Evolutionary conservation across 108 stramenopile species (phyloP), one percentile per base, ranked within the genome.

Genomic region (Aureococcus anophagefferens): DNA sequence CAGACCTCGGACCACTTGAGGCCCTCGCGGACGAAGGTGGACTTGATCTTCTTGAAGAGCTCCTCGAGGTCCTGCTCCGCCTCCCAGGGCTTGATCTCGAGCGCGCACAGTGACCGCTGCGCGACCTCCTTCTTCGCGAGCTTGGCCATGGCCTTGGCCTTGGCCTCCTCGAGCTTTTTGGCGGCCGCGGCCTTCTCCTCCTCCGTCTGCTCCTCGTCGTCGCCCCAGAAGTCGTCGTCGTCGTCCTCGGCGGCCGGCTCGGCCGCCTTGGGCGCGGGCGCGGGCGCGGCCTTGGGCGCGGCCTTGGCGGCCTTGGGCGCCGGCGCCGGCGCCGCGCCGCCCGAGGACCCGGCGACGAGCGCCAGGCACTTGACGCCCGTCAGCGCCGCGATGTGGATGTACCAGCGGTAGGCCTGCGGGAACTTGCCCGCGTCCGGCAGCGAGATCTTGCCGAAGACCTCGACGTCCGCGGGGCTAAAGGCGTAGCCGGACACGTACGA

Each of bases 71-170:
- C 85, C 46, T 81, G 78, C 34, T 86, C 85, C 36, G 83, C 77
- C 34, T 77, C 78, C 74, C 81, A 84, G 32, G 83, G 83, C 70
- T 83, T 87, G 75, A 87, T 79, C 68, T 87, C 83, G 35, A 87
- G 76, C 45, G 63, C 76, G 44, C 79, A 71, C 35, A 84, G 67
- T 28, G 83, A 83, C 32, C 82, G 79, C 71, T 81, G 83, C 29
- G 76, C 76, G 34, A 66, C 79, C 65, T 81, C 74, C 69, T 81
- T 84, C 31, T 33, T 40, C 21, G 37, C 67, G 33, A 76, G 69
- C 35, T 80, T 80, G 30, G 69, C 84, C 36, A 79, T 71, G 11
- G 79, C 84, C 74, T 85, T 80, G 28, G 74, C 35, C 35, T 68
- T 31, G 14, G 33, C 33, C 64, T 30, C 64, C 64, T 64, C 33